Percentiles rank a stretch among this genome's conserved stretches.
Conservation (phyloP, 2,329 filamentous ascomycete species). For the Penicillium sp. region DNA sequence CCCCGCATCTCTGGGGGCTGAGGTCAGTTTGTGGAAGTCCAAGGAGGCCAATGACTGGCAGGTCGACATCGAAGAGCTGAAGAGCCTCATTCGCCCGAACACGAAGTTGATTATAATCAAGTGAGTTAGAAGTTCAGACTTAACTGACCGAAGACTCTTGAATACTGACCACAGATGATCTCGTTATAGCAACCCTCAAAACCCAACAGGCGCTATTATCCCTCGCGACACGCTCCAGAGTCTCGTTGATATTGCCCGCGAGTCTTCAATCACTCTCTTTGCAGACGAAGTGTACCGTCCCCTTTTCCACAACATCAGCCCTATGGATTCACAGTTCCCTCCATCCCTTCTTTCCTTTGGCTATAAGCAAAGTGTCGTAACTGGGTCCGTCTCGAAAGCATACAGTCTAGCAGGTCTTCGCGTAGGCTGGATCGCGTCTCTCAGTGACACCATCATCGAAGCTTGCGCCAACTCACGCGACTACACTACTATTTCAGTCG, state of each 20-base stretch:
- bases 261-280: conserved; percentile 67
- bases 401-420: conserved; percentile 82
- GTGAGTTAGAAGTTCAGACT: conserved; percentile 25
- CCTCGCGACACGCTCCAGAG: conserved; percentile 62
- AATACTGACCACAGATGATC: background rate
- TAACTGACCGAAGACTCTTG: background rate
- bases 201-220: conserved; percentile 66
- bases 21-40: conserved; percentile 76
- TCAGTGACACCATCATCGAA: conserved; percentile 64
- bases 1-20: conserved; percentile 72
- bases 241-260: conserved; percentile 66
- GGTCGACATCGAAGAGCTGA: conserved; percentile 68
- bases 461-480: conserved; percentile 68
- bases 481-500: conserved; percentile 85
- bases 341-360: conserved; percentile 72
- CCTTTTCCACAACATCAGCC: conserved; percentile 71
- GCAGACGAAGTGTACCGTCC: conserved; percentile 84
- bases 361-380: conserved; percentile 72
- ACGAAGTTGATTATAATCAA: conserved; percentile 66
- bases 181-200: conserved; percentile 70
- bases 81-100: conserved; percentile 58
- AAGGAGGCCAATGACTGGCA: conserved; percentile 67
- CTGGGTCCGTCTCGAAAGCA: conserved; percentile 82
- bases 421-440: conserved; percentile 79
- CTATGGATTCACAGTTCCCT: conserved; percentile 58